phyloP scores from a whole-genome alignment of 176 grass and related monocot species.

The Avena sativa region DNA sequence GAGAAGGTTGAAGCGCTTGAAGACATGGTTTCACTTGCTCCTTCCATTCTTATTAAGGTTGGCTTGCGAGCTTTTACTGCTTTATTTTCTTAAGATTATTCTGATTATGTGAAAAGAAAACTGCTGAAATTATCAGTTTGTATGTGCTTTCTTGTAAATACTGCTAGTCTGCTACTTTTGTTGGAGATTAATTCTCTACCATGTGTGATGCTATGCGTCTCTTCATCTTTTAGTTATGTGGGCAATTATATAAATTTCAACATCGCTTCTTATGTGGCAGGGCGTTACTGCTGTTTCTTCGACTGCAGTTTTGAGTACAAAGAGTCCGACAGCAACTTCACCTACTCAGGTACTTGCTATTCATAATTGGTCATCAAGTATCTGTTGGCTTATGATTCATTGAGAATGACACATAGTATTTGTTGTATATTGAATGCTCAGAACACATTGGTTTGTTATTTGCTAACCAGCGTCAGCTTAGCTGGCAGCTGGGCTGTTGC shows the following conservation, averaged over 20 bases:
- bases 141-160: slow-evolving; percentile 12
- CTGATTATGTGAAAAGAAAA: slow-evolving; percentile 24
- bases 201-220: slow-evolving; percentile 1
- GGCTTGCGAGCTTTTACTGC: slow-evolving; percentile 40
- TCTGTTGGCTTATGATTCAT: slow-evolving; percentile 23
- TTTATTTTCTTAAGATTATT: slow-evolving; percentile 36
- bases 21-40: slow-evolving; percentile 98
- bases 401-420: neutral
- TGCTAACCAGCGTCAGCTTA: neutral
- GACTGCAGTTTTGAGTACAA: slow-evolving; percentile 61
- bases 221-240: slow-evolving; percentile 3
- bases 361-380: slow-evolving; percentile 14
- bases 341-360: slow-evolving; percentile 58
- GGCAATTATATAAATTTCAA: slow-evolving; percentile 29
- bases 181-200: slow-evolving; percentile 21
- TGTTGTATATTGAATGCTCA: neutral
- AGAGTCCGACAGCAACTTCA: slow-evolving; percentile 70
- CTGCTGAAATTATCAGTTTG: neutral
- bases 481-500: neutral
- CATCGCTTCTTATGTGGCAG: slow-evolving; percentile 64
- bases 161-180: neutral
- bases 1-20: slow-evolving; percentile 99
- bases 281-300: slow-evolving; percentile 77
- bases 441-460: slow-evolving; percentile 18
- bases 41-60: slow-evolving; percentile 90